phyloP scores from a whole-genome alignment of 2,329 filamentous ascomycete genomes.

The Polytolypa hystricis region DNA sequence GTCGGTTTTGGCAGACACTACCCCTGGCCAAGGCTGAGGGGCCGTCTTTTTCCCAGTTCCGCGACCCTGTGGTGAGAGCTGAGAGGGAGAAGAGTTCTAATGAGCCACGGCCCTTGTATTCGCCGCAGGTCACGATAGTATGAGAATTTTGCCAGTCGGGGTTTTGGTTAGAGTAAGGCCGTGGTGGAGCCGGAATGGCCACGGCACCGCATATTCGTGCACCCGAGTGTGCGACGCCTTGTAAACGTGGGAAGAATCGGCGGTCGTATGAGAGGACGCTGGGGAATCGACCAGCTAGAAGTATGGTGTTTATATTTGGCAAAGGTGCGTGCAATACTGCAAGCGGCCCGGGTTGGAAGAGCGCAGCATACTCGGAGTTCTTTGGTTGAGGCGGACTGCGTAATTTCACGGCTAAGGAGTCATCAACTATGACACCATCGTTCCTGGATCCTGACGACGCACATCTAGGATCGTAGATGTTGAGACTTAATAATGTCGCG shows the following conservation, averaged over 20 bases:
- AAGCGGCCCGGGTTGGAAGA: conserved; percentile 70
- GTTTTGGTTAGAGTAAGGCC: conserved; percentile 35
- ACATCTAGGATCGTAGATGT: conserved; percentile 65
- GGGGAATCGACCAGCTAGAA: conserved; percentile 79
- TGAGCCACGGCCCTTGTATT: conserved; percentile 85
- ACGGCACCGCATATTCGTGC: conserved; percentile 64
- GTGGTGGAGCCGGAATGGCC: conserved; percentile 47
- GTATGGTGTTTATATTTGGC: conserved; percentile 62
- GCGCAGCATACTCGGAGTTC: conserved; percentile 47
- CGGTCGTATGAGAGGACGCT: conserved; percentile 83
- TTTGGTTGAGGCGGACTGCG: conserved; percentile 20
- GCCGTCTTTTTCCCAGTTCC: conserved; percentile 3
- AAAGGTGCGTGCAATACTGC: conserved; percentile 68
- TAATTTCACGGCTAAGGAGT: conserved; percentile 15
- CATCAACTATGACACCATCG: neutral
- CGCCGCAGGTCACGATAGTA: conserved; percentile 70
- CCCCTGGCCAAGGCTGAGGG: conserved; percentile 8
- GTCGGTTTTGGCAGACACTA: conserved; percentile 58
- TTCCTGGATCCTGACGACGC: neutral
- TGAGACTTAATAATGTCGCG: conserved; percentile 68
- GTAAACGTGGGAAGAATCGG: conserved; percentile 67
- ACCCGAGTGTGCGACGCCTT: conserved; percentile 72
- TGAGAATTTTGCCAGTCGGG: conserved; percentile 41
- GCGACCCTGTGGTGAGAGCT: conserved; percentile 15
- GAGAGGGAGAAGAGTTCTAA: conserved; percentile 62